Evolutionary conservation across 2,329 filamentous ascomycete species (phyloP), one percentile per base, ranked within the genome.

Genomic region (Diaporthe longicolla): DNA sequence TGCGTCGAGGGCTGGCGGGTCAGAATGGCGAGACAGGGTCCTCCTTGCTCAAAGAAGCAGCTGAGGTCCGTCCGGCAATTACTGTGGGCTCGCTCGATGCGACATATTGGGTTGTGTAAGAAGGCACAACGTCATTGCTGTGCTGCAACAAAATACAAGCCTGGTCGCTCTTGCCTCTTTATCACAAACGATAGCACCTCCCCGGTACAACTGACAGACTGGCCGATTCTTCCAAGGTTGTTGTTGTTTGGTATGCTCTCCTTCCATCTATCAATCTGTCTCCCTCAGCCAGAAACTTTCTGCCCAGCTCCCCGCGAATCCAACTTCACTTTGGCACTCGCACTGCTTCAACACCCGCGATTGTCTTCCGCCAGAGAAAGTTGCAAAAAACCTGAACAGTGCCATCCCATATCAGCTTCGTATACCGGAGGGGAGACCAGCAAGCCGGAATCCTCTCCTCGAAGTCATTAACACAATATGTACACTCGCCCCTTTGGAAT

Each of bases 31-130:
- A 40, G 40, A 54, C 69, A 71, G 54, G 69, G 69, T 40, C 43
- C 54, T 70, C 66, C 66, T 70, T 70, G 66, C 50, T 71, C 55
- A 21, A 24, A 50, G 26, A 37, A 9, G 58, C 45, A 45, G 26
- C 63, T 66, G 63, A 66, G 63, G 40, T 68, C 63, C 63, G 52
- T 68, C 21, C n/a, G 48, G 32, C 63, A 54, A 54, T 52, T 68
- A 68, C 63, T 68, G 48, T 68, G 32, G 63, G 63, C 48, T 68
- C 32, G 63, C 48, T 66, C 45, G 48, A 68, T 68, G 48, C 32
- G 48, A 68, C 63, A 68, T 29, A 24, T 54, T 40, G n/a, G n/a
- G 15, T 37, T 9, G 21, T 35, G n/a, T 21, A 21, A 48, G 63
- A 26, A 68, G 48, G 48, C 48, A 17, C 32, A 54, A 54, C 29